A percentile compares a stretch with the other conserved stretches of the same genome.
Evolutionary conservation across 345 rosid genomes (phyloP).

Genomic region (Diplotaxis tenuifolia): DNA sequence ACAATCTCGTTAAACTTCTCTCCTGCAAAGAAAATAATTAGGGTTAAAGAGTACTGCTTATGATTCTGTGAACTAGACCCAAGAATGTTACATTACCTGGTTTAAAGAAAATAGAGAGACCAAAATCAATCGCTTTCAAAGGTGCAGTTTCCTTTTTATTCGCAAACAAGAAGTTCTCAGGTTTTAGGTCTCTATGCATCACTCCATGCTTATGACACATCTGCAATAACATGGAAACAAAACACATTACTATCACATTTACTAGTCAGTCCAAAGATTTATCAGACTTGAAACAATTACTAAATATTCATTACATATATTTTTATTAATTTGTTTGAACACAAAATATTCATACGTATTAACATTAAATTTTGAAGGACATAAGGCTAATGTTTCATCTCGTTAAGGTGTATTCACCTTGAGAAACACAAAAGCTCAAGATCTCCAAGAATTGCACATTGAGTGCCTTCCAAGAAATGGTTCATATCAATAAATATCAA

Average conservation of each 20-base stretch:
- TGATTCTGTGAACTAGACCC: background rate
- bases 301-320: too few species aligned
- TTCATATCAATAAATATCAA: too few species aligned
- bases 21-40: conserved; percentile 46
- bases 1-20: conserved; percentile 87
- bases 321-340: too few species aligned
- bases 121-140: conserved; percentile 93
- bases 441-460: background rate
- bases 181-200: conserved; percentile 92
- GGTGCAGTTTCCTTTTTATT: conserved; percentile 85
- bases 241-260: background rate
- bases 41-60: background rate
- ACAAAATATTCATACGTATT: too few species aligned
- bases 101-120: conserved; percentile 88
- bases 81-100: conserved; percentile 54
- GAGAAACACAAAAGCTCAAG: background rate
- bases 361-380: too few species aligned
- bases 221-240: conserved; percentile 36
- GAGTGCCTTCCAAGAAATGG: background rate
- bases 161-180: conserved; percentile 87
- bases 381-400: too few species aligned
- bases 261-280: too few species aligned
- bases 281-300: too few species aligned
- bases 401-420: background rate
- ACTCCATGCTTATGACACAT: conserved; percentile 90